phyloP scores from a whole-genome alignment of 306 rosid species.

The Pterocarpus santalinus region DNA sequence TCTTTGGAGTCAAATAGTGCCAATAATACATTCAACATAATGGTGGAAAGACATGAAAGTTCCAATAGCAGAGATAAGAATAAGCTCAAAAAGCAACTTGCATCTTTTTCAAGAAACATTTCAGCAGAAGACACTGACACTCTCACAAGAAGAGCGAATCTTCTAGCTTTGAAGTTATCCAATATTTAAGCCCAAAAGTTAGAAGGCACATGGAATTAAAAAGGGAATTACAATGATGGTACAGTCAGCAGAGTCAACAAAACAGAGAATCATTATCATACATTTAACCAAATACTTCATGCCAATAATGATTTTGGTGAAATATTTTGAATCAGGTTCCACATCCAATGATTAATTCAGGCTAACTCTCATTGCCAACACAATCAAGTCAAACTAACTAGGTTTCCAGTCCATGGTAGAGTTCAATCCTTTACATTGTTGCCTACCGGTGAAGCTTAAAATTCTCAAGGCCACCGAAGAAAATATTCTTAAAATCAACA shows the following conservation, averaged over 20 bases:
- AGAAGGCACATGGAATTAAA: no score
- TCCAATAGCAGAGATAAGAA: no score
- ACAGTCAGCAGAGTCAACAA: conserved; percentile 5
- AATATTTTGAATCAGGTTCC: neutral
- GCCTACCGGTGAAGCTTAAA: neutral
- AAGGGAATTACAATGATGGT: conserved; percentile 13
- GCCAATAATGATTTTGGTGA: conserved; percentile 1
- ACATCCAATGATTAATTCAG: neutral
- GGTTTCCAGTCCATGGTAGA: neutral
- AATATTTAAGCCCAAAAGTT: no score
- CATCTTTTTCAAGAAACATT: no score
- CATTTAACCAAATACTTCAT: conserved; percentile 29
- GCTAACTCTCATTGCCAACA: conserved; percentile 6
- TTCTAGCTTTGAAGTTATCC: no score
- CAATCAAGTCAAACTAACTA: no score
- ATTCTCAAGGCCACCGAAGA: neutral
- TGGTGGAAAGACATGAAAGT: no score
- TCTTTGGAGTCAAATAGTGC: no score
- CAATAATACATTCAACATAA: no score
- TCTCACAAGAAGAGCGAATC: neutral
- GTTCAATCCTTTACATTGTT: neutral
- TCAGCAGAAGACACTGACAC: neutral
- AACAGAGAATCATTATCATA: conserved; percentile 17
- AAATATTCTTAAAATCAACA: neutral
- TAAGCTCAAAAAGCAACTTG: no score